phyloP scores from a whole-genome alignment of 2,329 filamentous ascomycete genomes.

The Colletotrichum australisinense region DNA sequence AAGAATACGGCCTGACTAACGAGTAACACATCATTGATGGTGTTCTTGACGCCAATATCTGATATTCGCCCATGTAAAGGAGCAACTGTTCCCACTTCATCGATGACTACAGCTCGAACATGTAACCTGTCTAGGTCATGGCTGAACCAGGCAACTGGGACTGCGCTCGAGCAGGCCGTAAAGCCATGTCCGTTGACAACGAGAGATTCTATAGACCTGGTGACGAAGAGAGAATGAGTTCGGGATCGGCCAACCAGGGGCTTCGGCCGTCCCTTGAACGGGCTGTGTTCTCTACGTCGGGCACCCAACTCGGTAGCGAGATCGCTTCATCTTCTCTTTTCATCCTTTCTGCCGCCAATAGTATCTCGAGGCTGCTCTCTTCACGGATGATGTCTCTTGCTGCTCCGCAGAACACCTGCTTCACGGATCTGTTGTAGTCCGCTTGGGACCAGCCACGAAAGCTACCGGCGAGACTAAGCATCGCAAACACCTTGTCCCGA shows the following conservation, averaged over 20 bases:
- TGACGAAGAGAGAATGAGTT: not conserved
- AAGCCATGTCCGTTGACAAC: not conserved
- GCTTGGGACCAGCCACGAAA: no score
- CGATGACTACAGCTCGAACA: not conserved
- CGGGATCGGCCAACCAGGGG: not conserved
- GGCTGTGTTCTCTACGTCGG: not conserved
- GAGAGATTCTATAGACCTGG: not conserved
- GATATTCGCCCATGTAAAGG: not conserved
- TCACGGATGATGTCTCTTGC: not conserved
- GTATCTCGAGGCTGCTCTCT: conserved; percentile 1
- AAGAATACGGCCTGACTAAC: not conserved
- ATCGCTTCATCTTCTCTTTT: not conserved
- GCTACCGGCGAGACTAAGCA: not conserved
- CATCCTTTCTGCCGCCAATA: not conserved
- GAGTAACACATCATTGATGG: not conserved
- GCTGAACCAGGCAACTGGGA: not conserved
- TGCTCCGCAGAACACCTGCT: conserved; percentile 1
- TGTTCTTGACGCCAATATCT: not conserved
- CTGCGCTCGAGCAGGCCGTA: not conserved
- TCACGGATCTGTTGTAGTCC: not conserved
- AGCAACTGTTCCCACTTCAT: not conserved
- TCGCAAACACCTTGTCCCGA: not conserved
- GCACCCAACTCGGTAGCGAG: not conserved
- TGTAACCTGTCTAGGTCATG: not conserved
- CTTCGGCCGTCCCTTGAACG: not conserved